A percentile compares a stretch with the other conserved stretches of the same genome.
Conservation (phyloP, 345 rosid genomes). For the Heritiera littoralis region DNA sequence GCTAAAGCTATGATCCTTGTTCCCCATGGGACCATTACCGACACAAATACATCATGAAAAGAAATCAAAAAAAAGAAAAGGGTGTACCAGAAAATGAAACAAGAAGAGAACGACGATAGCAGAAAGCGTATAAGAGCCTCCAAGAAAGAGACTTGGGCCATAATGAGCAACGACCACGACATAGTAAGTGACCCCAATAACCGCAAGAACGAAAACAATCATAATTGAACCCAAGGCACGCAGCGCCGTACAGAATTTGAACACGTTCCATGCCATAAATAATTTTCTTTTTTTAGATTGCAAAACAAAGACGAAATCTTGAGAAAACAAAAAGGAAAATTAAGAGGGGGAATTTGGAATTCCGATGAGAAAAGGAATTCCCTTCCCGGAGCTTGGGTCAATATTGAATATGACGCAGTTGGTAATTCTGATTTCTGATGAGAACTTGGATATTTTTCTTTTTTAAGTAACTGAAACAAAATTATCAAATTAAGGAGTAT, state of each 20-base stretch:
- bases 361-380: constrained; percentile 16
- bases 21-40: not conserved
- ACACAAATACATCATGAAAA: not conserved
- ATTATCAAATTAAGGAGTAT: too few relatives aligned
- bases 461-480: too few relatives aligned
- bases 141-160: constrained; percentile 66
- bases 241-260: constrained; percentile 75
- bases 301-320: not conserved
- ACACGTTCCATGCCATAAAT: constrained; percentile 74
- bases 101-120: constrained; percentile 46
- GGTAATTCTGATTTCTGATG: not conserved
- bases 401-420: not conserved
- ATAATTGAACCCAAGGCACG: constrained; percentile 80
- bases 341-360: constrained; percentile 1
- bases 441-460: not conserved
- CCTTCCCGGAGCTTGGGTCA: constrained; percentile 11
- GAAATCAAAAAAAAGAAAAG: not conserved
- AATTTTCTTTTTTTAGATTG: not conserved
- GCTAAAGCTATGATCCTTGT: not conserved
- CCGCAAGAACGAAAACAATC: constrained; percentile 62
- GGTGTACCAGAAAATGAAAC: constrained; percentile 67
- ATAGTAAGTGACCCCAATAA: constrained; percentile 66
- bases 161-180: constrained; percentile 58
- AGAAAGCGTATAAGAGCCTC: constrained; percentile 49
- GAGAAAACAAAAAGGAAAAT: not conserved